Conservation (phyloP, 2,329 filamentous ascomycete genomes). For the Hortaea sp. region DNA sequence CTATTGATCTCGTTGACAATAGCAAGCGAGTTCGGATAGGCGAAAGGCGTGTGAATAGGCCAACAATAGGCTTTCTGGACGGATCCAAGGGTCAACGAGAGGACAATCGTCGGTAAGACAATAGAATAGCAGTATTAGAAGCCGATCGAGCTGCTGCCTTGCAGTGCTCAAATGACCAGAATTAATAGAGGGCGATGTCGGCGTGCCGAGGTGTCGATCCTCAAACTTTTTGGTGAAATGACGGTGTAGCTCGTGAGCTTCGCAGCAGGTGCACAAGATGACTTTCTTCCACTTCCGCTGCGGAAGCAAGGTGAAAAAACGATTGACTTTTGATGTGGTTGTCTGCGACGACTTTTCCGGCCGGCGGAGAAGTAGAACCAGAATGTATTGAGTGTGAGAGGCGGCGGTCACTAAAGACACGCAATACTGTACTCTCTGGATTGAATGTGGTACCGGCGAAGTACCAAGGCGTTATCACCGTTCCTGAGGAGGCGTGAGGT, state of each 20-base stretch:
- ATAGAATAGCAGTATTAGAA: conserved; percentile 18
- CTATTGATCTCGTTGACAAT: conserved; percentile 22
- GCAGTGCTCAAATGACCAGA: conserved; percentile 15
- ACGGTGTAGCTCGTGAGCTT: conserved; percentile 15
- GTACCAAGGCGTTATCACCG: conserved; percentile 9
- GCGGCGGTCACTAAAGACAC: conserved; percentile 7
- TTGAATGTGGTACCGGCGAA: conserved; percentile 15
- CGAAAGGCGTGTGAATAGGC: conserved; percentile 8
- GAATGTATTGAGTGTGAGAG: conserved; percentile 11
- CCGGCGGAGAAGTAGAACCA: conserved; percentile 23
- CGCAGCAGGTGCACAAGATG: not conserved
- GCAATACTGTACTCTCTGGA: conserved; percentile 9
- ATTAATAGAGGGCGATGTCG: conserved; percentile 18
- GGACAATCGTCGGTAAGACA: not conserved
- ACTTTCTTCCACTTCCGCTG: not conserved
- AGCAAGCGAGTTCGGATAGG: conserved; percentile 7
- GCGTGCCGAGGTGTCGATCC: not conserved
- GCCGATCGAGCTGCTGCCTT: conserved; percentile 22
- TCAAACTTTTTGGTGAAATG: conserved; percentile 10
- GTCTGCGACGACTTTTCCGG: conserved; percentile 19
- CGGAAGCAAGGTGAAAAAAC: too few relatives aligned
- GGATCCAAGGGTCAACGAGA: conserved; percentile 4
- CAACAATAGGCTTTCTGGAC: conserved; percentile 14
- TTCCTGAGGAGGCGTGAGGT: conserved; percentile 8
- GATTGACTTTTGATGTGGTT: conserved; percentile 9